A percentile compares a stretch with the other conserved stretches of the same genome.
phyloP scores from a whole-genome alignment of 1,284 basidiomycete species.

The Naganishia sp. region DNA sequence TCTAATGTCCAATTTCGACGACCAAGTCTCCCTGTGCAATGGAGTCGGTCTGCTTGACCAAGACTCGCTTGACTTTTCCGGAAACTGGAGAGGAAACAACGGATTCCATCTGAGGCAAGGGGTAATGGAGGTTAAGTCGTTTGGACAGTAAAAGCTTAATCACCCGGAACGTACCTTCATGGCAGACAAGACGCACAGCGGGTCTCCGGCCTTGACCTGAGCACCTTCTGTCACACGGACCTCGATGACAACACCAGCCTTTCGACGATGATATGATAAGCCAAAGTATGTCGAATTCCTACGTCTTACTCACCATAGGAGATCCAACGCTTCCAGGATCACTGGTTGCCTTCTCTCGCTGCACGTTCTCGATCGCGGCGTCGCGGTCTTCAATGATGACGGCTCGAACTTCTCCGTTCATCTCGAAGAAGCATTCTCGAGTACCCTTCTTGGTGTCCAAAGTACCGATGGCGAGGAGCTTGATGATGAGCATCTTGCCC shows the following conservation, averaged over 20 bases:
- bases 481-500: slow-evolving; percentile 95
- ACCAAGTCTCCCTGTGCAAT: slow-evolving; percentile 53
- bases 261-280: neutral
- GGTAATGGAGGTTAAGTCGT: neutral
- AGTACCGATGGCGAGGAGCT: slow-evolving; percentile 91
- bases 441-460: slow-evolving; percentile 87
- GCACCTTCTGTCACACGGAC: slow-evolving; percentile 96
- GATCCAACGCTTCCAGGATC: slow-evolving; percentile 96
- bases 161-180: slow-evolving; percentile 69
- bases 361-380: slow-evolving; percentile 90
- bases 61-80: slow-evolving; percentile 89
- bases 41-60: slow-evolving; percentile 67
- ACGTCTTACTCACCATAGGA: slow-evolving; percentile 65
- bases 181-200: slow-evolving; percentile 70
- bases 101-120: slow-evolving; percentile 79
- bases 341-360: slow-evolving; percentile 86
- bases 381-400: slow-evolving; percentile 93
- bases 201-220: slow-evolving; percentile 94
- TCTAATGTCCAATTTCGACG: slow-evolving; percentile 49
- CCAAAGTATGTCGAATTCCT: neutral
- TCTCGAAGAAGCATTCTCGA: slow-evolving; percentile 96
- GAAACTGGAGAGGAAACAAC: slow-evolving; percentile 92
- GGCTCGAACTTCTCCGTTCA: slow-evolving; percentile 93
- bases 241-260: slow-evolving; percentile 95
- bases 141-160: neutral